These are phyloP conservation scores for Calcarisporium arbuscula DNA, from an alignment of 2,329 filamentous ascomycete species.

Conservation along the genomic window DNA sequence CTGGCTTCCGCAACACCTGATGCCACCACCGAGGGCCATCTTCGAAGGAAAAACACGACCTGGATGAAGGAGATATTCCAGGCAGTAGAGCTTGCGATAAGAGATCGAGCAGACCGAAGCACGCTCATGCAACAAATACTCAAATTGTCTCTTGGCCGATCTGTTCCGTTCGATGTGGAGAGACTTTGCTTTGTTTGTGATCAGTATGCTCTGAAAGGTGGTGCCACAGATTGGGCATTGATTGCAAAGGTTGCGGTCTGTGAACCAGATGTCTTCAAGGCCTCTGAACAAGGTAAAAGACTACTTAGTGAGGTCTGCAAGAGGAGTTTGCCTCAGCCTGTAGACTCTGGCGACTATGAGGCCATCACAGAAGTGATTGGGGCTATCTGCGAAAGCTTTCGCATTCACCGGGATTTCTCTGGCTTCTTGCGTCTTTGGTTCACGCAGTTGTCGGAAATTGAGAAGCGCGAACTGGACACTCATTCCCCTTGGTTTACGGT, in stretches of 20 bases:
- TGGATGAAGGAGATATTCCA: conserved; percentile 32
- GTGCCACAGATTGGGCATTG: conserved; percentile 35
- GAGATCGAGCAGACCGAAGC: conserved; percentile 17
- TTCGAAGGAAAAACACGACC: conserved; percentile 28
- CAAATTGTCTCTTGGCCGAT: conserved; percentile 20
- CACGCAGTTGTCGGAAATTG: conserved; percentile 30
- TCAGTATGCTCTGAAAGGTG: conserved; percentile 30
- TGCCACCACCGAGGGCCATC: conserved; percentile 16
- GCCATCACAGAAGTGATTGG: conserved; percentile 30
- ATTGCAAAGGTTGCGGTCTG: conserved; percentile 34
- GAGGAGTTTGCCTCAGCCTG: conserved; percentile 20
- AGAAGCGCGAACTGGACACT: conserved; percentile 19
- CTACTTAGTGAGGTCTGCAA: conserved; percentile 35
- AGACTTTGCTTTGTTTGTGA: conserved; percentile 37
- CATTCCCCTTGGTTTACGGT: conserved; percentile 28
- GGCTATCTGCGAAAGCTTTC: conserved; percentile 37
- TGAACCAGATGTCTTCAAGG: conserved; percentile 42
- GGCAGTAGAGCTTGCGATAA: conserved; percentile 21
- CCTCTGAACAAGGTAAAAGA: conserved; percentile 27
- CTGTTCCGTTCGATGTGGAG: conserved; percentile 29
- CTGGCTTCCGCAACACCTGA: conserved; percentile 27
- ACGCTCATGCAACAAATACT: conserved; percentile 24
- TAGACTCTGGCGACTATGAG: conserved; percentile 13
- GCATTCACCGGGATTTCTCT: conserved; percentile 35
- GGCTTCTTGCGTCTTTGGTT: conserved; percentile 43